Evolutionary conservation across 345 rosid genomes (phyloP).

Genomic region (Arabis hirsuta): DNA sequence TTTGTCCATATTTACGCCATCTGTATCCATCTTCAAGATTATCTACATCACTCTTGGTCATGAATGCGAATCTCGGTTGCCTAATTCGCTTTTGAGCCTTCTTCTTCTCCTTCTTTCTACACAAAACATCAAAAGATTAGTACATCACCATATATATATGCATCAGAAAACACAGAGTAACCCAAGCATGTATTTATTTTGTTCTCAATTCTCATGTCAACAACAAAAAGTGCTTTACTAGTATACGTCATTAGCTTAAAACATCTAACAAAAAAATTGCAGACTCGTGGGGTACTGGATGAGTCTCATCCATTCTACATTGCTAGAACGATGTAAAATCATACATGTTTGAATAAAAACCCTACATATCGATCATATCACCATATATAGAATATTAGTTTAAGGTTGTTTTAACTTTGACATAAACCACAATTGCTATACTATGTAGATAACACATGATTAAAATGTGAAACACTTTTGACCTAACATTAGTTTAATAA

Average conservation of each 20-base stretch:
- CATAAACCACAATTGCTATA: not conserved
- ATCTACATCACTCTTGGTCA: conserved; percentile 95
- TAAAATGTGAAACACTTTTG: conserved; percentile 41
- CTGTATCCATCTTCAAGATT: conserved; percentile 98
- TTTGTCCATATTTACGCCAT: conserved; percentile 90
- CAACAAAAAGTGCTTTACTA: not conserved
- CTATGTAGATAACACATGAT: conserved; percentile 10
- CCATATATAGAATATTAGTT: not conserved
- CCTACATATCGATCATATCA: conserved; percentile 23
- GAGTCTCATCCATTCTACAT: not conserved
- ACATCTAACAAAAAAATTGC: not conserved
- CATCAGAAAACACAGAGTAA: conserved; percentile 1
- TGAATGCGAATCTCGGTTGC: conserved; percentile 87
- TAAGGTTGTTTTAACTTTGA: not conserved
- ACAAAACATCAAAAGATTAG: conserved; percentile 24
- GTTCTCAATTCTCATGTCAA: not conserved
- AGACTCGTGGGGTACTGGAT: not conserved
- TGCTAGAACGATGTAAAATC: not conserved
- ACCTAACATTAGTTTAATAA: conserved; percentile 37
- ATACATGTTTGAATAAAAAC: conserved; percentile 3
- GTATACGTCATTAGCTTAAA: conserved; percentile 7
- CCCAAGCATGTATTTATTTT: not conserved
- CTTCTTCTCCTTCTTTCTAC: conserved; percentile 73
- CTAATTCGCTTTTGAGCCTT: conserved; percentile 82
- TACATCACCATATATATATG: not conserved